These are phyloP conservation scores for Xanthoceras sorbifolium DNA, from an alignment of 345 rosid genomes.

Conservation along the genomic window DNA sequence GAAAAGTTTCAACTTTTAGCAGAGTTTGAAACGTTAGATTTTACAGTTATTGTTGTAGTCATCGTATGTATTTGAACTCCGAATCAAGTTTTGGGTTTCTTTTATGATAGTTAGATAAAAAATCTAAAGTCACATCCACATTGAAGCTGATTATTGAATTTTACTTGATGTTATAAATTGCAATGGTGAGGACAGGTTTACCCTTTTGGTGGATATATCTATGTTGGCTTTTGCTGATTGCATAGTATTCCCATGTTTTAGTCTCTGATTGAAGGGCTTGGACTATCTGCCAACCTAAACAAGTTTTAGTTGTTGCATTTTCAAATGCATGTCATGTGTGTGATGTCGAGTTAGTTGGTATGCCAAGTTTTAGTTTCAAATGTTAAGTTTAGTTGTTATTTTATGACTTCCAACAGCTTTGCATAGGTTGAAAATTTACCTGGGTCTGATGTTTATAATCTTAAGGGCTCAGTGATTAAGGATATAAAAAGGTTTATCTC, in stretches of 20 bases:
- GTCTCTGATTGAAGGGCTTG: neutral
- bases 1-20: constrained; percentile 6
- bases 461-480: constrained; percentile 6
- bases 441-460: neutral
- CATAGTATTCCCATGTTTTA: neutral
- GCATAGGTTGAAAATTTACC: neutral
- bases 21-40: neutral
- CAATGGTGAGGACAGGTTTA: constrained; percentile 4
- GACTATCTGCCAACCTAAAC: neutral
- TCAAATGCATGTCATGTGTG: neutral
- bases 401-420: neutral
- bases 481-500: constrained; percentile 23
- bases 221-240: neutral
- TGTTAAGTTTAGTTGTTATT: neutral
- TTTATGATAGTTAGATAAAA: constrained; percentile 7
- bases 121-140: constrained; percentile 7
- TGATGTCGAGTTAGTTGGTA: neutral
- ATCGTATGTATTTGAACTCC: neutral
- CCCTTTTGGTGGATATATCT: neutral
- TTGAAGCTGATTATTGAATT: neutral
- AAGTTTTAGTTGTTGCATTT: neutral
- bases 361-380: neutral
- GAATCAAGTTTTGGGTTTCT: neutral
- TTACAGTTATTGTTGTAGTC: neutral
- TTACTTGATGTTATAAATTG: neutral